Percentiles rank a stretch among this genome's conserved stretches.
phyloP scores from a whole-genome alignment of 306 rosid species.

The Purshia tridentata region DNA sequence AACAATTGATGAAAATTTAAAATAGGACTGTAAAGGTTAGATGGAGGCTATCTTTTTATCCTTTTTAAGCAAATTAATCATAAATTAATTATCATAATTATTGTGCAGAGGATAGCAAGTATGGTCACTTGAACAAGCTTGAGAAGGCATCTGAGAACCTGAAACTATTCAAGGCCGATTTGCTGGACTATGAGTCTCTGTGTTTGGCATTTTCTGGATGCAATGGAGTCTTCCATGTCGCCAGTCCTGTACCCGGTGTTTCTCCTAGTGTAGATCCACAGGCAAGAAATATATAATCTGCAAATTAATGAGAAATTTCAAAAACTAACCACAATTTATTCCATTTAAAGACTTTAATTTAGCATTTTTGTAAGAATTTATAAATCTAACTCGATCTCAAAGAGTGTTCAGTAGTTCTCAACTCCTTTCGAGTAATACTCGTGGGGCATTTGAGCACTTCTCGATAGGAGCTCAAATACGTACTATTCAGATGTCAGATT shows the following conservation, averaged over 20 bases:
- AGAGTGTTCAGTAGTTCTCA: too few species aligned
- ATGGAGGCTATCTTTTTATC: neutral
- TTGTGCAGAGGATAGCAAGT: conserved; percentile 22
- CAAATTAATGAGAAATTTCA: too few species aligned
- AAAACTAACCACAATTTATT: too few species aligned
- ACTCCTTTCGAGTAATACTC: too few species aligned
- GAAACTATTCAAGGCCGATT: conserved; percentile 29
- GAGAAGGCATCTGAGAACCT: conserved; percentile 27
- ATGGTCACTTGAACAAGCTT: conserved; percentile 25
- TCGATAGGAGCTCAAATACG: too few species aligned
- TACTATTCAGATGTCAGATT: too few species aligned
- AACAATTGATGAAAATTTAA: too few species aligned
- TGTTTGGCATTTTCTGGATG: conserved; percentile 23
- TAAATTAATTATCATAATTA: neutral
- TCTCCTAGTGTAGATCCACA: neutral
- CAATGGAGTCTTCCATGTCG: conserved; percentile 33
- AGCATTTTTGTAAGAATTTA: too few species aligned
- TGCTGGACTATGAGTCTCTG: conserved; percentile 31
- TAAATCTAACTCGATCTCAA: too few species aligned
- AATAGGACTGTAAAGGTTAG: too few species aligned
- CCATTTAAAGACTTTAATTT: too few species aligned
- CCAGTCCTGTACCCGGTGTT: conserved; percentile 23
- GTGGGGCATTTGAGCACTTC: too few species aligned
- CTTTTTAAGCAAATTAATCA: neutral
- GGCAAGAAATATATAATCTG: neutral